These are phyloP conservation scores for Hanseniaspora singularis DNA, from an alignment of 805 yeast genomes.

Conservation along the genomic window DNA sequence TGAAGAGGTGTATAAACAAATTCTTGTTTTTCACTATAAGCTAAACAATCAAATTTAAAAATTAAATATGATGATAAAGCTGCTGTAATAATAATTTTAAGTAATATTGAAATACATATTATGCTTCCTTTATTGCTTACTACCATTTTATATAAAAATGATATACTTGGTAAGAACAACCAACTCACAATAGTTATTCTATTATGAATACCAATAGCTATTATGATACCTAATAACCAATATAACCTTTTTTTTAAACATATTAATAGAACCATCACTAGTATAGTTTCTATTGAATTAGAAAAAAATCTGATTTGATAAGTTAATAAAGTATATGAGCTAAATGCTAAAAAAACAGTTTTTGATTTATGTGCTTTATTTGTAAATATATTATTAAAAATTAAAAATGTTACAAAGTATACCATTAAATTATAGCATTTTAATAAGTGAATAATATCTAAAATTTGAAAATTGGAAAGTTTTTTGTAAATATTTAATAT, in stretches of 20 bases:
- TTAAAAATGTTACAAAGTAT: background rate
- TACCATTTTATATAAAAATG: slow-evolving; percentile 29
- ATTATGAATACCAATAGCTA: slow-evolving; percentile 66
- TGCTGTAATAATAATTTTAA: slow-evolving; percentile 30
- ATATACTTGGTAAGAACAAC: slow-evolving; percentile 49
- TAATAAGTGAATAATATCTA: slow-evolving; percentile 11
- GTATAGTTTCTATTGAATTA: slow-evolving; percentile 64
- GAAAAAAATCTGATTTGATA: slow-evolving; percentile 82
- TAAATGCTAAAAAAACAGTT: slow-evolving; percentile 33
- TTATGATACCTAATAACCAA: slow-evolving; percentile 35
- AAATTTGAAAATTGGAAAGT: background rate
- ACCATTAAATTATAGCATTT: slow-evolving; percentile 18
- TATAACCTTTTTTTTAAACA: slow-evolving; percentile 28
- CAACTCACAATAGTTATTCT: slow-evolving; percentile 75
- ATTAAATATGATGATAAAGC: slow-evolving; percentile 29
- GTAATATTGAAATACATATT: too few species aligned
- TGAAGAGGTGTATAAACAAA: slow-evolving; percentile 59
- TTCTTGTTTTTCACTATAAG: slow-evolving; percentile 23
- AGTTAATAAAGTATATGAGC: slow-evolving; percentile 60
- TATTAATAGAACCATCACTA: slow-evolving; percentile 32
- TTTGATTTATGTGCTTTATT: slow-evolving; percentile 17
- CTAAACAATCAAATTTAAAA: slow-evolving; percentile 44
- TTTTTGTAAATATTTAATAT: background rate
- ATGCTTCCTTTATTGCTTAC: slow-evolving; percentile 32
- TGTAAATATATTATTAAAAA: background rate